Evolutionary conservation across 2,329 filamentous ascomycete species (phyloP), one percentile per base, ranked within the genome.

Genomic region (Xylaria sp.): DNA sequence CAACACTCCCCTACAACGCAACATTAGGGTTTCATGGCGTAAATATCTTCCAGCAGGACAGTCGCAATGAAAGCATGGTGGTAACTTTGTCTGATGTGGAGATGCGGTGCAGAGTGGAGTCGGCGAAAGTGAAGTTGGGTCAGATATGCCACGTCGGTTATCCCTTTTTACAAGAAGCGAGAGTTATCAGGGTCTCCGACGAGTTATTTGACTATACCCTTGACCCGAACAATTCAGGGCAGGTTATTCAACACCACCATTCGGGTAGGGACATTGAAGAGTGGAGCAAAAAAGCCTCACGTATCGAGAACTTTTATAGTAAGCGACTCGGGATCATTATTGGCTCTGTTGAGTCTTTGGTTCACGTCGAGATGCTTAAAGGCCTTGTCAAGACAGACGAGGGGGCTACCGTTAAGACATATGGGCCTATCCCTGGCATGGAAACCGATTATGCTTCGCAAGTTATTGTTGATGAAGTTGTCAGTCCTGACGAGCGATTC

Each of bases 51-150:
- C 93, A 97, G 73, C 88, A 94, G 69, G 95, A 98, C 69, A 97
- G 93, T 74, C 89, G 92, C 51, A 98, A 98, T 72, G 93, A 97
- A 76, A 99, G 94, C 76, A 93, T 98, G 87, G 87, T 98, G 23
- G 85, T 98, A 58, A 97, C 92, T 1, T 81, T 99, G 51, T 83
- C 88, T 31, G 89, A 92, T 37, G 86, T 91, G 0, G 92, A 93
- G 65, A 78, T 80, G 60, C 87, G 90, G 35, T 88, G 90, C 48
- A 90, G 86, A 66, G 82, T 88, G 21, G 87, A 91, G 67, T 79
- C 85, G 56, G 93, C 93, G 57, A 92, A 92, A 74, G 78, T 81
- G 51, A 94, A 92, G 73, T 83, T 99, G 44, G 94, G 93, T 44
- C 86, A 94, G 76, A 88, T 89, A 62, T 93, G 96, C 62, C 92